Conservation (phyloP, 2,329 filamentous ascomycete species). For the Achaetomium macrosporum region DNA sequence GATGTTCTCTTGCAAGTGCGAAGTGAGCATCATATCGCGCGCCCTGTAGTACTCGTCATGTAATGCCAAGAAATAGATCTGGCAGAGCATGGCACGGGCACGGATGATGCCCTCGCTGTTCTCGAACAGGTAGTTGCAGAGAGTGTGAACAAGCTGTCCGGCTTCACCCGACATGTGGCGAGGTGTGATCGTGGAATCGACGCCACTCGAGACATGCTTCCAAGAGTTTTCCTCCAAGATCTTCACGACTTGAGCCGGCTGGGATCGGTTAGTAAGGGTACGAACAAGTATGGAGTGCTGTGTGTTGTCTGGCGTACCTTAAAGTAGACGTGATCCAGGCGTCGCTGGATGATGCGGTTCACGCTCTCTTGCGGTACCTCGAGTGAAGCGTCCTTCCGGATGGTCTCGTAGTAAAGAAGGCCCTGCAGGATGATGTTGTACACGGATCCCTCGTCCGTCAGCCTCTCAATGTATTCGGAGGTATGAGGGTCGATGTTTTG, state of each 20-base stretch:
- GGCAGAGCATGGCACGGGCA: constrained; percentile 93
- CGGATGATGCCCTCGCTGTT: constrained; percentile 94
- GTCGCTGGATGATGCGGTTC: constrained; percentile 89
- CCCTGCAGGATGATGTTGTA: constrained; percentile 91
- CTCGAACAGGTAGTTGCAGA: constrained; percentile 92
- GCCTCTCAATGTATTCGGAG: constrained; percentile 93
- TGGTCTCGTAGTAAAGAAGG: constrained; percentile 78
- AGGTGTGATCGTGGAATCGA: constrained; percentile 77
- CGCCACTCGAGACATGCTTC: constrained; percentile 64
- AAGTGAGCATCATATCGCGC: constrained; percentile 99
- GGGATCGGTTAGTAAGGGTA: constrained; percentile 21
- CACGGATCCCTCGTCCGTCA: constrained; percentile 82
- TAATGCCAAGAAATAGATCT: constrained; percentile 96
- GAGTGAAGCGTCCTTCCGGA: constrained; percentile 64
- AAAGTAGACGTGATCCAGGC: constrained; percentile 97
- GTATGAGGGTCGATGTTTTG: constrained; percentile 98
- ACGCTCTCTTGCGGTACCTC: constrained; percentile 77
- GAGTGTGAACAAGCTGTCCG: constrained; percentile 68
- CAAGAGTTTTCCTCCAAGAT: constrained; percentile 93
- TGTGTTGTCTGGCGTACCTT: constrained; percentile 53
- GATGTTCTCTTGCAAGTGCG: constrained; percentile 95
- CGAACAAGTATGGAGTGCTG: background rate
- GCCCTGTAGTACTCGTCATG: constrained; percentile 98
- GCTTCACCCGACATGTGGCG: constrained; percentile 64
- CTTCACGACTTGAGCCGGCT: constrained; percentile 84